Evolutionary conservation across 371 early-diverging fungal genomes (phyloP), one percentile per base, ranked within the genome.

Genomic region (Zancudomyces culisetae): DNA sequence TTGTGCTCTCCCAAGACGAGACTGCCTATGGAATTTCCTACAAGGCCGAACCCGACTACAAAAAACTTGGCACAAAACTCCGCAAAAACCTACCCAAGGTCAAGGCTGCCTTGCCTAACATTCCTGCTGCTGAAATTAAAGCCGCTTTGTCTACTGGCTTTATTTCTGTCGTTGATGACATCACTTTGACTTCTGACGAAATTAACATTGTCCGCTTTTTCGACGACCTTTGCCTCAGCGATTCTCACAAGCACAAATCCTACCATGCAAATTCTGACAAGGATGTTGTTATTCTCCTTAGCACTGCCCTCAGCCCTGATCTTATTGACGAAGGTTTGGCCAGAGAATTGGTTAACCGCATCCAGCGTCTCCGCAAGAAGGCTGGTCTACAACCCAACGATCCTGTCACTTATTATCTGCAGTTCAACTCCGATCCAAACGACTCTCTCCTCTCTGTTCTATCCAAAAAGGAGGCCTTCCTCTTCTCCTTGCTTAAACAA

Each of bases 311-410:
- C 41, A 85, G 90, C 66, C 73, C 80, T 30, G 80, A 78, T 49
- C 76, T 98, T 27, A 76, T 85, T 60, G 80, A 87, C 58, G 96
- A 96, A 70, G 95, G 94, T 55, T 55, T 82, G 50, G 98, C 98
- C 21, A 80, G 99, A 59, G 99, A 99, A 73, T 70, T 98, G 58
- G 82, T 96, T 59, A 98, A 97, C 78, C 85, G 98, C 60, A 85
- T 98, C 20, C 98, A 99, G 74, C 85, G 93, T 60, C 70, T 97
- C 57, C 80, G 99, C 64, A 99, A 98, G 78, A 89, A 90, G 80
- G 79, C 81, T 1, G 79, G 76, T 30, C 72, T 95, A 56, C 74
- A 80, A 63, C 83, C 91, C 2, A 84, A 83, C 19, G 97, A 96
- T 64, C 79, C 81, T 43, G 83, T 94, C 55, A 59, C 69, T 54